Evolutionary conservation across 176 grass and related monocot genomes (phyloP).

Genomic region (Luzula sylvatica): DNA sequence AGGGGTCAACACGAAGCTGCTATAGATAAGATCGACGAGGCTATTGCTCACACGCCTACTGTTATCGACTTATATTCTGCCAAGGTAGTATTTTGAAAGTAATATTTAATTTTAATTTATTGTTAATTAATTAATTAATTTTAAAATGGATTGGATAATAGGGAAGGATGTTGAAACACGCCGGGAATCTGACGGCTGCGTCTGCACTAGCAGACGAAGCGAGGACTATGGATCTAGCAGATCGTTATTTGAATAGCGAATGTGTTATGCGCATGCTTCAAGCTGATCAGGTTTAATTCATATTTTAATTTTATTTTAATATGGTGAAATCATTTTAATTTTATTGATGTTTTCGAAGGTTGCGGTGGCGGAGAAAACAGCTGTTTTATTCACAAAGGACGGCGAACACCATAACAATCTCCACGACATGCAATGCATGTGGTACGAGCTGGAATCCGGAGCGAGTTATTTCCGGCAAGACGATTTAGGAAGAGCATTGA

Average conservation of each 20-base stretch:
- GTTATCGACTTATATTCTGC: constrained; percentile 97
- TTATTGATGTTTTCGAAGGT: constrained; percentile 40
- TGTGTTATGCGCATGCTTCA: constrained; percentile 99
- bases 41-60: constrained; percentile 89
- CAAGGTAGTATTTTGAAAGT: constrained; percentile 45
- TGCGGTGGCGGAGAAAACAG: constrained; percentile 82
- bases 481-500: constrained; percentile 84
- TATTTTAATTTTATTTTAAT: neutral
- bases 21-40: constrained; percentile 83
- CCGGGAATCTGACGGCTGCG: constrained; percentile 76
- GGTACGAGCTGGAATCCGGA: constrained; percentile 98
- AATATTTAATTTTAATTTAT: constrained; percentile 1
- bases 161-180: constrained; percentile 87
- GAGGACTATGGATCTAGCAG: constrained; percentile 96
- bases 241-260: constrained; percentile 96
- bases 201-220: constrained; percentile 91
- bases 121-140: neutral
- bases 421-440: constrained; percentile 99
- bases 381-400: constrained; percentile 97
- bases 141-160: too few species aligned
- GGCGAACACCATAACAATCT: constrained; percentile 99
- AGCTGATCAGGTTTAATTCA: constrained; percentile 97
- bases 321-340: neutral
- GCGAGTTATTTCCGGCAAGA: constrained; percentile 93
- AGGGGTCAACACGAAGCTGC: constrained; percentile 64